phyloP scores from a whole-genome alignment of 1,139 yeast species.

The Geotrichum macrosporum region DNA sequence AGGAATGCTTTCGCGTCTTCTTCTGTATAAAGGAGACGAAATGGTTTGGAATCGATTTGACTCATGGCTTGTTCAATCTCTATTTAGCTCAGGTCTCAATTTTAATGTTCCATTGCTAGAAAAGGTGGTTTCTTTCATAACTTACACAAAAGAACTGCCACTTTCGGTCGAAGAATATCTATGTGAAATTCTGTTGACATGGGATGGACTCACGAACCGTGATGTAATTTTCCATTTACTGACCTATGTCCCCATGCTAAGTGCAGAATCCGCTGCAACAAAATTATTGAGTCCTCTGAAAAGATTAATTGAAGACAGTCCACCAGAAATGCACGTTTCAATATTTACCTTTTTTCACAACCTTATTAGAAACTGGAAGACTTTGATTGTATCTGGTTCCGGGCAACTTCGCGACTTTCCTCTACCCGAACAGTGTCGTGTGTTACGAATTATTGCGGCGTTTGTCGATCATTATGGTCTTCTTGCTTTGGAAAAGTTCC shows the following conservation, averaged over 20 bases:
- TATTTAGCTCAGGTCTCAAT: not conserved
- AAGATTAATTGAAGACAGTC: constrained; percentile 13
- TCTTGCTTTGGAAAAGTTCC: constrained; percentile 21
- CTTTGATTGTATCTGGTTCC: constrained; percentile 7
- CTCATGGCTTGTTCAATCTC: constrained; percentile 28
- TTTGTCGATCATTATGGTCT: constrained; percentile 27
- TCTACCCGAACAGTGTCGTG: constrained; percentile 17
- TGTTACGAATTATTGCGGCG: constrained; percentile 21
- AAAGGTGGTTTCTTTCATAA: constrained; percentile 23
- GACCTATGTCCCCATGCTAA: constrained; percentile 23
- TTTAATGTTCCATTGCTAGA: constrained; percentile 20
- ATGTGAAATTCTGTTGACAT: constrained; percentile 21
- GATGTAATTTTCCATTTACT: constrained; percentile 24
- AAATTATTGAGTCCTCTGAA: constrained; percentile 24
- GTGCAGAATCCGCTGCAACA: constrained; percentile 14
- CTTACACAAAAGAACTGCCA: constrained; percentile 27
- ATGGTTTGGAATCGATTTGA: constrained; percentile 30
- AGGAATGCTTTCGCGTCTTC: constrained; percentile 26
- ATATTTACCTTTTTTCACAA: constrained; percentile 14
- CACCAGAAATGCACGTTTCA: constrained; percentile 4
- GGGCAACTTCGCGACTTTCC: constrained; percentile 18
- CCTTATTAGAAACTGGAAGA: constrained; percentile 14
- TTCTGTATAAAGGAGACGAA: constrained; percentile 27
- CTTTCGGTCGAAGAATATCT: constrained; percentile 28
- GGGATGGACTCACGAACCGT: constrained; percentile 22